Percentiles rank a stretch among this genome's conserved stretches.
phyloP scores from a whole-genome alignment of 1,284 basidiomycete genomes.

The Vanrija humicola region DNA sequence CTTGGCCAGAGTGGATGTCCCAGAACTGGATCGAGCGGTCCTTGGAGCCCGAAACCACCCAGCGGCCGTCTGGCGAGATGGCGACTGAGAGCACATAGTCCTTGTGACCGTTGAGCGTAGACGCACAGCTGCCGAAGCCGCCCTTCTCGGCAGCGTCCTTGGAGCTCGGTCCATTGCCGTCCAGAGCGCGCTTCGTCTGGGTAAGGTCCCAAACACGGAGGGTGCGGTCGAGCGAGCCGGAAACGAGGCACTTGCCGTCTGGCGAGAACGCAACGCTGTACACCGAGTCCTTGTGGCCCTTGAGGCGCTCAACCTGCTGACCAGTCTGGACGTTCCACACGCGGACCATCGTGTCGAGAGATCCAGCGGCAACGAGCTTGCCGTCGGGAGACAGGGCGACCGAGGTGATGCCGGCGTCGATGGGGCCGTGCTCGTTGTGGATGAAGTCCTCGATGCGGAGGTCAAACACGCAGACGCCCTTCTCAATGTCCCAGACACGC shows the following conservation, averaged over 20 bases:
- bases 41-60: constrained; percentile 86
- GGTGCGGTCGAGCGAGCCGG: constrained; percentile 80
- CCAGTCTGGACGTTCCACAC: constrained; percentile 80
- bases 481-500: constrained; percentile 79
- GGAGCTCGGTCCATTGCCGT: constrained; percentile 24
- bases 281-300: constrained; percentile 77
- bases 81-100: constrained; percentile 55
- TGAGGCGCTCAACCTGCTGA: constrained; percentile 66
- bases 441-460: constrained; percentile 52
- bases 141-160: constrained; percentile 44
- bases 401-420: constrained; percentile 70
- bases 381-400: constrained; percentile 68
- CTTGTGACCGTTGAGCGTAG: constrained; percentile 80
- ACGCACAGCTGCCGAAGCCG: constrained; percentile 60
- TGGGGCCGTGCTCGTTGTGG: constrained; percentile 53
- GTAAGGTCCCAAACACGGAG: constrained; percentile 80
- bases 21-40: constrained; percentile 86
- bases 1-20: constrained; percentile 69
- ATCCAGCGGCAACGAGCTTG: constrained; percentile 74
- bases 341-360: constrained; percentile 75
- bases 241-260: constrained; percentile 69
- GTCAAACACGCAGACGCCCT: constrained; percentile 55
- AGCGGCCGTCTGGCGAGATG: constrained; percentile 76
- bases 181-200: constrained; percentile 41
- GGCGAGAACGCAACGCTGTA: constrained; percentile 83